Base-by-base conservation (phyloP, 148 eudicot genomes). In the Camellia granthamiana region DNA sequence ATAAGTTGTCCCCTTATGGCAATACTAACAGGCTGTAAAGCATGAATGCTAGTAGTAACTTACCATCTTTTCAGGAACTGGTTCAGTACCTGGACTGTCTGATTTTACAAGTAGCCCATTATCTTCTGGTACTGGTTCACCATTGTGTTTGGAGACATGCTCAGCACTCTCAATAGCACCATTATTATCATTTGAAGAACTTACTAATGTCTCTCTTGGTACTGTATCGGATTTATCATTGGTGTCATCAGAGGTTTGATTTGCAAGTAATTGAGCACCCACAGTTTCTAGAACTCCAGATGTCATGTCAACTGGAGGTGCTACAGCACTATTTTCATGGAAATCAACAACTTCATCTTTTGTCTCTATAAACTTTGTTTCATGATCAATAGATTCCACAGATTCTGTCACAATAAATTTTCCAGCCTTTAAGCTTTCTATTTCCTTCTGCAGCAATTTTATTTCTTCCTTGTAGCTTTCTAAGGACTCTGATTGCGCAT, bases 1-100 rank as follows among this genome's bases (percentile, higher is more conserved):
- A 55, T 41, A 59, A 46, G n/a, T 4, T 44, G 54, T 46, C 63
- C 56, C 11, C 74, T 49, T n/a, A 19, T 49, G 42, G 2, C 3
- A 51, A 72, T 12, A 47, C 46, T 14, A 42, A n/a, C 12, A 51
- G 12, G 30, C 23, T 15, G 43, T 6, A 41, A 51, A 23, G 76
- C 42, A 42, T 21, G 54, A 74, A 79, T 71, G 82, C 43, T 68
- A 75, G 77, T n/a, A n/a, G n/a, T 70, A 71, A 83, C 85, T 77
- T 87, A 84, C 98, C 89, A 87, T 85, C 78, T 90, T 92, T 80
- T 84, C 94, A 55, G 88, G 80, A 87, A 84, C 79, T 79, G 87
- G 79, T 78, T 89, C 83, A 42, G 62, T 66, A 68, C 12, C 89
- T 59, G 83, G 75, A 79, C 77, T 84, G 21, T 87, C 92, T 70